Conservation (phyloP, 1,139 yeast genomes). For the Candida albicans region DNA sequence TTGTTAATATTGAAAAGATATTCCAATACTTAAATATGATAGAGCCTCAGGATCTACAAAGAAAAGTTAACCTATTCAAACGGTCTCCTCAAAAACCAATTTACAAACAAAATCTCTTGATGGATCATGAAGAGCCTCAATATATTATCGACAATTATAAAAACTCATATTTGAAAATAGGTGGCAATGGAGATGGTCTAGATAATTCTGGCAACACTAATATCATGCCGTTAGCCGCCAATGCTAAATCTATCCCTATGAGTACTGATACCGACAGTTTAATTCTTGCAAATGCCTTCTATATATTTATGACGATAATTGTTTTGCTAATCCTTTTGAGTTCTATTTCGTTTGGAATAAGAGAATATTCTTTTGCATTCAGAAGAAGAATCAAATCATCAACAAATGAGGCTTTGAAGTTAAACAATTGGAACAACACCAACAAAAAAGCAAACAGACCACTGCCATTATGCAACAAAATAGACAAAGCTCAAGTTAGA, state of each 20-base stretch:
- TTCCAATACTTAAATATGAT: neutral
- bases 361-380: slow-evolving; percentile 27
- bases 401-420: slow-evolving; percentile 9
- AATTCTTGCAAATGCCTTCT: slow-evolving; percentile 29
- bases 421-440: slow-evolving; percentile 11
- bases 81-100: slow-evolving; percentile 2
- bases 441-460: neutral
- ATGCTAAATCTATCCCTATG: neutral
- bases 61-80: slow-evolving; percentile 1
- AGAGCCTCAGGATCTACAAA: slow-evolving; percentile 4
- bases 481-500: neutral
- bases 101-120: slow-evolving; percentile 6
- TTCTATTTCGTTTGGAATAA: slow-evolving; percentile 24
- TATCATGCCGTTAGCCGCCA: slow-evolving; percentile 4
- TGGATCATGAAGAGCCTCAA: slow-evolving; percentile 10
- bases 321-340: slow-evolving; percentile 23
- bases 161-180: slow-evolving; percentile 13
- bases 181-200: neutral
- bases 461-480: slow-evolving; percentile 5
- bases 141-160: slow-evolving; percentile 11
- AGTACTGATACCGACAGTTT: slow-evolving; percentile 4
- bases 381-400: slow-evolving; percentile 12
- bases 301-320: slow-evolving; percentile 28
- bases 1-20: neutral
- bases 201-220: neutral